Conservation (phyloP, 768 basidiomycete genomes). For the Russula emetica region DNA sequence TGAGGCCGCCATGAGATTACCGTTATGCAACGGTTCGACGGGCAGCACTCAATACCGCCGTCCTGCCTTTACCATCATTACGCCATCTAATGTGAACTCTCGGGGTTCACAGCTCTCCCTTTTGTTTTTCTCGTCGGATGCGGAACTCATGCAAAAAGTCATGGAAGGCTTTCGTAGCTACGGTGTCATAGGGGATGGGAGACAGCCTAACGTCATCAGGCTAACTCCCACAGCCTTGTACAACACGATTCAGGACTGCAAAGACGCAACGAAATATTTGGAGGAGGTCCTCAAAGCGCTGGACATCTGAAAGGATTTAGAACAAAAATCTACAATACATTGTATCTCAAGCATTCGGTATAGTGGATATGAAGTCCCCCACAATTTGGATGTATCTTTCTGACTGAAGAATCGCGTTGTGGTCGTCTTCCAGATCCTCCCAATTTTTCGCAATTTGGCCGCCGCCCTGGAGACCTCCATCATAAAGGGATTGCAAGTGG, state of each 20-base stretch:
- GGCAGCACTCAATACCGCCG: conserved; percentile 10
- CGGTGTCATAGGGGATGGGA: conserved; percentile 90
- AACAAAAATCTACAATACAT: neutral
- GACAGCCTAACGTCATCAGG: conserved; percentile 88
- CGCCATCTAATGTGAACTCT: conserved; percentile 59
- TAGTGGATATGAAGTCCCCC: conserved; percentile 37
- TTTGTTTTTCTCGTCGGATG: conserved; percentile 60
- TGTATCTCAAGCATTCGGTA: conserved; percentile 3
- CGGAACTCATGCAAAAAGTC: conserved; percentile 66
- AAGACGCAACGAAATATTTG: conserved; percentile 59
- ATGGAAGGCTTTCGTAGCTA: conserved; percentile 52
- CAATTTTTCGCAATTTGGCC: conserved; percentile 35
- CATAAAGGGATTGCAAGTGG: conserved; percentile 45
- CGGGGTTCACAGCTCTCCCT: conserved; percentile 89
- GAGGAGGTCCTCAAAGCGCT: conserved; percentile 51
- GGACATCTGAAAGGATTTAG: conserved; percentile 2
- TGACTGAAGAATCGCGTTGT: conserved; percentile 49
- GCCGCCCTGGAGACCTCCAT: conserved; percentile 30
- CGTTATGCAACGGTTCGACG: conserved; percentile 26
- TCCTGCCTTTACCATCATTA: conserved; percentile 85
- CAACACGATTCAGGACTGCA: conserved; percentile 75
- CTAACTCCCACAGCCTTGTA: conserved; percentile 85
- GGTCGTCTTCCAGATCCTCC: conserved; percentile 44
- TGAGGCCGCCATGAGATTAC: conserved; percentile 34
- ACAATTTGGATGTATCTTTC: conserved; percentile 46